phyloP scores from a whole-genome alignment of 192 early-diverging fungal genomes.

The Backusella luteola region DNA sequence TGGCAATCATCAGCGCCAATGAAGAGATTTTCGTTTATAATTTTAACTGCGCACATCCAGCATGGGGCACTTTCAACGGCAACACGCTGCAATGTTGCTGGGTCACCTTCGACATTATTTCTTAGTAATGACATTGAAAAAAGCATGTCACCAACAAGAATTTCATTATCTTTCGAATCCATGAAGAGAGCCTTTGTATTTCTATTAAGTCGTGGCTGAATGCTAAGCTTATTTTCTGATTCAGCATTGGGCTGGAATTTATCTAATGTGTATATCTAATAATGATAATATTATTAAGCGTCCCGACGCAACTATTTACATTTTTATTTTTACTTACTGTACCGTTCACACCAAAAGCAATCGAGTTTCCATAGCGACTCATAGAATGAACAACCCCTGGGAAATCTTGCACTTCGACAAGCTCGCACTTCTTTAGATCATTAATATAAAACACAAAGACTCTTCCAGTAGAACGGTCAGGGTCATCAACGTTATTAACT shows the following conservation, averaged over 20 bases:
- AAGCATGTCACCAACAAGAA: slow-evolving; percentile 85
- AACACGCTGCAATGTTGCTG: slow-evolving; percentile 49
- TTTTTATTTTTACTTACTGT: slow-evolving; percentile 37
- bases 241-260: slow-evolving; percentile 11
- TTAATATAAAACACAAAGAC: slow-evolving; percentile 65
- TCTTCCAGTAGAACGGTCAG: slow-evolving; percentile 60
- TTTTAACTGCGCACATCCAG: slow-evolving; percentile 65
- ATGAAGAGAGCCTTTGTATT: slow-evolving; percentile 60
- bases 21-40: slow-evolving; percentile 56
- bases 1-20: slow-evolving; percentile 57
- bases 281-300: not conserved
- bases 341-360: slow-evolving; percentile 69
- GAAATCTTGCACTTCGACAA: slow-evolving; percentile 50
- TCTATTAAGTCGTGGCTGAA: slow-evolving; percentile 38
- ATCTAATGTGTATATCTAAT: slow-evolving; percentile 11
- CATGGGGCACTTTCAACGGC: slow-evolving; percentile 59
- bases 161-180: slow-evolving; percentile 59
- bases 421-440: slow-evolving; percentile 41
- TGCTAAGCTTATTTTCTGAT: slow-evolving; percentile 16
- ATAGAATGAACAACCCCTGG: slow-evolving; percentile 68
- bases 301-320: not conserved
- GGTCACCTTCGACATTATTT: slow-evolving; percentile 10
- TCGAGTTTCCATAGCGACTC: slow-evolving; percentile 54
- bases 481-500: slow-evolving; percentile 55
- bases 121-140: slow-evolving; percentile 67